phyloP scores from a whole-genome alignment of 208 protist genomes.

The Trypanosoma caninum region DNA sequence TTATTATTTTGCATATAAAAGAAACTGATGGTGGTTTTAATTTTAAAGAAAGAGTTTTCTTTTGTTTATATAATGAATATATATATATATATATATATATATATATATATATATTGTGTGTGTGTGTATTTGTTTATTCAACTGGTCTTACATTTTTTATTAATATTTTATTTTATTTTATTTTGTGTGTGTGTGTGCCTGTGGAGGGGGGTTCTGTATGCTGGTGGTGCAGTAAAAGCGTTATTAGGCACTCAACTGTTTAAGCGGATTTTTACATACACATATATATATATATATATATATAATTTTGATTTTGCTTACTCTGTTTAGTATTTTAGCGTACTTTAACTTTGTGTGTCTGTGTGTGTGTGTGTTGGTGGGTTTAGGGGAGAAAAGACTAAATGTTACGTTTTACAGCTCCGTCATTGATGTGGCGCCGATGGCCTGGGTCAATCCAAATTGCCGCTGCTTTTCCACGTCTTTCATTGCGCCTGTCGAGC shows the following conservation, averaged over 20 bases:
- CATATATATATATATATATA: background rate
- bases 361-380: background rate
- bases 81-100: too few relatives aligned
- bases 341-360: background rate
- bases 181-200: background rate
- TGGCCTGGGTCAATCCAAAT: slow-evolving; percentile 9
- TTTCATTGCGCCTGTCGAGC: slow-evolving; percentile 34
- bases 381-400: background rate
- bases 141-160: too few relatives aligned
- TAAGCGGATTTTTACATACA: too few relatives aligned
- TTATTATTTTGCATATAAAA: too few relatives aligned
- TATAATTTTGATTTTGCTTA: background rate
- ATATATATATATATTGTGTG: too few relatives aligned
- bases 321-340: background rate
- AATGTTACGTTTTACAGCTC: slow-evolving; percentile 15
- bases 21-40: too few relatives aligned
- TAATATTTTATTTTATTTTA: background rate
- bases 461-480: background rate
- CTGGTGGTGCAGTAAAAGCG: background rate
- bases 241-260: too few relatives aligned
- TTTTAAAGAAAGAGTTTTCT: too few relatives aligned
- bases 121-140: too few relatives aligned
- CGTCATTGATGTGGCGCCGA: slow-evolving; percentile 7
- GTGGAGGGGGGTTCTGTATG: background rate
- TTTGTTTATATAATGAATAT: too few relatives aligned